Evolutionary conservation across 1,139 yeast genomes (phyloP).

Genomic region (Wickerhamiella infanticola): DNA sequence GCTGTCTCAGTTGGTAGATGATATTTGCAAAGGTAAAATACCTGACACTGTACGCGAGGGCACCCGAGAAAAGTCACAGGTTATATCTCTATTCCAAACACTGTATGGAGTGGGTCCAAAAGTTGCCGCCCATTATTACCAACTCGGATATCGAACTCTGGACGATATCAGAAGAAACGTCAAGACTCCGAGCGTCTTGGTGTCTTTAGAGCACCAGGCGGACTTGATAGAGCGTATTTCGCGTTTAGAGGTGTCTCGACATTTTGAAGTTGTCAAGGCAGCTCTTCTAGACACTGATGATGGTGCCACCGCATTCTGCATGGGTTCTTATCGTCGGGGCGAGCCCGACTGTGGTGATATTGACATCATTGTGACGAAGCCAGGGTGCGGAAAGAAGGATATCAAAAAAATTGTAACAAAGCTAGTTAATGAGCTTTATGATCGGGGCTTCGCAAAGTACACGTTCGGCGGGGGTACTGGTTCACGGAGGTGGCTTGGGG

Average conservation of each 20-base stretch:
- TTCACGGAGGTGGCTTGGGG: constrained; percentile 25
- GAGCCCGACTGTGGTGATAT: constrained; percentile 38
- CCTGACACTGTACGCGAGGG: constrained; percentile 1
- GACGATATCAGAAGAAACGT: constrained; percentile 27
- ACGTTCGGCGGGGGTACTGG: constrained; percentile 17
- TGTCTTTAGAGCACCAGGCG: constrained; percentile 30
- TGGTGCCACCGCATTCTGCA: constrained; percentile 26
- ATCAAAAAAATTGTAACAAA: constrained; percentile 21
- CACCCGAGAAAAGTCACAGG: constrained; percentile 7
- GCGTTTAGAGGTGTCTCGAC: constrained; percentile 33
- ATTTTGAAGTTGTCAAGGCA: constrained; percentile 26
- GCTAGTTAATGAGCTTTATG: constrained; percentile 21
- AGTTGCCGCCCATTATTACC: constrained; percentile 32
- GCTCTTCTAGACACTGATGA: constrained; percentile 28
- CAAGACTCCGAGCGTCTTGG: constrained; percentile 30
- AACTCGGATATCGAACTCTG: constrained; percentile 28
- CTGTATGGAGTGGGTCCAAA: constrained; percentile 41
- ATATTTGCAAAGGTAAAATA: constrained; percentile 28
- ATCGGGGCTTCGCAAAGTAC: constrained; percentile 24
- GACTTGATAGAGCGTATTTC: constrained; percentile 38
- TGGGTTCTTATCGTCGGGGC: constrained; percentile 48
- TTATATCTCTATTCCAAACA: constrained; percentile 27
- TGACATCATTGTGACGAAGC: constrained; percentile 37
- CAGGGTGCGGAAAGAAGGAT: constrained; percentile 20
- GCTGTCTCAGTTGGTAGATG: constrained; percentile 36